Base-by-base conservation (phyloP, 139 green algal genomes). In the Zygnema circumcarinatum region DNA sequence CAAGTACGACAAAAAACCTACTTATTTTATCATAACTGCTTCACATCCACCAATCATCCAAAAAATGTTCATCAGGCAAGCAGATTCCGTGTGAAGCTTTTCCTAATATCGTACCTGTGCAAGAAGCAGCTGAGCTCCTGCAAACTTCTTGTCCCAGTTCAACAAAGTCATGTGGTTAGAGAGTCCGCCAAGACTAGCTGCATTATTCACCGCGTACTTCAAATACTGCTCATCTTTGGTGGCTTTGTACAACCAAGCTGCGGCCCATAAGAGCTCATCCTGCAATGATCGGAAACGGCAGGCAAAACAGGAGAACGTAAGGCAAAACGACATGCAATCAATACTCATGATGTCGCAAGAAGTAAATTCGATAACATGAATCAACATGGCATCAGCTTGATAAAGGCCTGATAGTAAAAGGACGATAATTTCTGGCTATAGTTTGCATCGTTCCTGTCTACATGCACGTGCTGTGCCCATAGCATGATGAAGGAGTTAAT, bases 181-280 rank as follows among this genome's bases (percentile, higher is more conserved):
- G 25, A 76, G 39, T 35, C 81, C 81, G 21, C 56, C 56, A 1
- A 87, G n/a, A 72, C 29, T 82, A 21, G n/a, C 3, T n/a, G 31
- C 81, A 1, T 87, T 87, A 72, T 36, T 36, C 3, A 39, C 21
- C 35, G 36, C 29, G 38, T 87, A 87, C 32, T 87, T 21, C 25
- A 87, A 32, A 38, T 87, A 87, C 31, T 25, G 29, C 22, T 39
- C 79, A 25, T 88, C 21, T 35, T 38, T 38, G 76, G 83, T 89
- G 35, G 83, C 83, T 25, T 56, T 32, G 33, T 81, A 82, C 78
- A 89, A 38, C 83, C 83, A 89, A 2, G 29, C 79, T 2, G 83
- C 83, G 2, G 76, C 83, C 83, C 83, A 89, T n/a, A 89, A 39
- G 22, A 89, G 79, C 79, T 89, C 83, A 31, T 89, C 83, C 76